Base-by-base conservation (phyloP, 1,284 basidiomycete genomes). In the Quambalaria eucalypti region DNA sequence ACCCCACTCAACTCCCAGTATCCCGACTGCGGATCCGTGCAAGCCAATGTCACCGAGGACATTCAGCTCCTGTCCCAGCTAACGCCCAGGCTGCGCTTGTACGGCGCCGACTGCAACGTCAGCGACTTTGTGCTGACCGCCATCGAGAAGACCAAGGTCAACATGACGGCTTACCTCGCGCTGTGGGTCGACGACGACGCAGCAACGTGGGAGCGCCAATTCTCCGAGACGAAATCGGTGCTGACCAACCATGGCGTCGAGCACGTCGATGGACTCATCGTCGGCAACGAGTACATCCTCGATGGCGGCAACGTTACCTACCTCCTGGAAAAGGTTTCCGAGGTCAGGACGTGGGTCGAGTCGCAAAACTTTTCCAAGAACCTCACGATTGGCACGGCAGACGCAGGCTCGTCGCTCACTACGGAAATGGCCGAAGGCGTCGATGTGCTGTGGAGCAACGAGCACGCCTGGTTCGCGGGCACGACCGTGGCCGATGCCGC, bases 111-210 rank as follows among this genome's bases (percentile, higher is more conserved):
- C 59, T 83, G 82, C 67, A 79, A 81, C 60, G 77, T 79, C 36
- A 79, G 80, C 2, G 76, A 78, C 14, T 64, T 81, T 23, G 78
- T 82, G 1, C 80, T 90, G 33, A 83, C 88, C 63, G 88, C 87
- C 0, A 88, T 98, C 73, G 80, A 86, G 69, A 83, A 85, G 68
- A 93, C 90, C 50, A 88, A 93, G 76, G 87, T 90, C 52, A 81
- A 93, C 77, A 82, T 97, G 83, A 79, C 78, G 8, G 87, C 96
- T 12, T 95, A 80, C 77, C 80, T 90, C n/a, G 92, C 85, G 28
- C 88, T 88, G 68, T 96, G 72, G 66, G 85, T 76, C 12, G 82
- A 80, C 52, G 84, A 86, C 61, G 83, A 86, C 57, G 78, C 80
- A 28, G 78, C 79, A 0, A 84, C 86, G 1, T 95, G 90, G 73